Conservation (phyloP, 2,329 filamentous ascomycete species). For the Colletotrichum acutatum region DNA sequence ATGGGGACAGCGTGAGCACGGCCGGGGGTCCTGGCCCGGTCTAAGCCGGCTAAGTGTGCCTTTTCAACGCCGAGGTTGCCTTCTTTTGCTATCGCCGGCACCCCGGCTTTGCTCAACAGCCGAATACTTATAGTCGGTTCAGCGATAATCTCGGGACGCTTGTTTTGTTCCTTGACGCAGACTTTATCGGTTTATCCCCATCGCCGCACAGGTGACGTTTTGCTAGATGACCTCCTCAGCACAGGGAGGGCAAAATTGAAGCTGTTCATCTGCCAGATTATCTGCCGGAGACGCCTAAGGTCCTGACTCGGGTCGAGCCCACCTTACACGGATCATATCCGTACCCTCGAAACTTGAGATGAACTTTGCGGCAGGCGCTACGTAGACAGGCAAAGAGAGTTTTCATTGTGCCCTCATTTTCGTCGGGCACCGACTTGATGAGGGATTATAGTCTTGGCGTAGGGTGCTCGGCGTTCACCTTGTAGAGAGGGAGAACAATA, state of each 20-base stretch:
- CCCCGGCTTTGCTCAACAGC: neutral
- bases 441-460: neutral
- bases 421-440: neutral
- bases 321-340: neutral
- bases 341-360: conserved; percentile 11
- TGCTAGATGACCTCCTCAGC: neutral
- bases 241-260: neutral
- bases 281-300: conserved; percentile 11
- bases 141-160: too few relatives aligned
- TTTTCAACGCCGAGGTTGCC: neutral
- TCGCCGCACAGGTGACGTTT: neutral
- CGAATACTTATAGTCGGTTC: neutral
- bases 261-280: neutral
- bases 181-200: too few relatives aligned
- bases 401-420: neutral
- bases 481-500: neutral
- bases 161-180: too few relatives aligned
- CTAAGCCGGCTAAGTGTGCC: neutral
- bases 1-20: neutral
- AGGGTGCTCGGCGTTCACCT: too few relatives aligned
- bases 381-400: neutral
- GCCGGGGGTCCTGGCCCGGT: conserved; percentile 22
- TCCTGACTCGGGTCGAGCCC: conserved; percentile 16
- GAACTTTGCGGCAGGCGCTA: conserved; percentile 21
- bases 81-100: neutral